A percentile compares a stretch with the other conserved stretches of the same genome.
These are phyloP conservation scores for Saccharum spontaneum DNA, from an alignment of 176 grass and related monocot genomes.

Conservation along the genomic window DNA sequence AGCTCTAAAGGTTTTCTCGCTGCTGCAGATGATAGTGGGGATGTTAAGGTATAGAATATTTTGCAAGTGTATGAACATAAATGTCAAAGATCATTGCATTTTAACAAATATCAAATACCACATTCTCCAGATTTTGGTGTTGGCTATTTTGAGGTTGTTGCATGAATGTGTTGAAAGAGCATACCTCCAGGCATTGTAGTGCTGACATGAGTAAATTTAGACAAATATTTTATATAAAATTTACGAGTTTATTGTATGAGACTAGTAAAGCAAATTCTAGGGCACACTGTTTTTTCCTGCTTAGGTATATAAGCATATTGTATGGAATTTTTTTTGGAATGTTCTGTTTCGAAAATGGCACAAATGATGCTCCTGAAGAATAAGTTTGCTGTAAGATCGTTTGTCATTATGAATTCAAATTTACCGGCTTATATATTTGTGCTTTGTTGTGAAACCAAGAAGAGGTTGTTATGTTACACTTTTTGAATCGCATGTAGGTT, in stretches of 20 bases:
- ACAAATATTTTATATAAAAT: neutral
- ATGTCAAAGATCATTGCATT: neutral
- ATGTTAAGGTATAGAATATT: conserved; percentile 74
- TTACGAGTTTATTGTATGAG: neutral
- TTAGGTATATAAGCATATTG: neutral
- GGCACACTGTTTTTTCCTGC: neutral
- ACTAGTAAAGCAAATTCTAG: neutral
- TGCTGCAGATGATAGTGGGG: conserved; percentile 91
- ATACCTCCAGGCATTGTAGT: neutral
- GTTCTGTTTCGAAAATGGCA: neutral
- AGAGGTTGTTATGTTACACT: neutral
- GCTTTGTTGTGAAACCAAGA: neutral
- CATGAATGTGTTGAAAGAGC: neutral
- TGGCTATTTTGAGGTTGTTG: neutral
- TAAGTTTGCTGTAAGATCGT: neutral
- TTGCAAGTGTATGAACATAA: neutral
- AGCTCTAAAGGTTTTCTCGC: conserved; percentile 87
- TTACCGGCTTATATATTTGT: conserved; percentile 2
- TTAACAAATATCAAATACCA: conserved; percentile 4
- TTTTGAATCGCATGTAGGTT: conserved; percentile 8
- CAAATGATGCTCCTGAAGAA: neutral
- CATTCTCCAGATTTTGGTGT: neutral
- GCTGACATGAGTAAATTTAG: neutral
- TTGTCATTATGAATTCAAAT: neutral
- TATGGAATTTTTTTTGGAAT: neutral